These are phyloP conservation scores for Cladorrhinum sp. DNA, from an alignment of 2,329 filamentous ascomycete genomes.

Conservation along the genomic window DNA sequence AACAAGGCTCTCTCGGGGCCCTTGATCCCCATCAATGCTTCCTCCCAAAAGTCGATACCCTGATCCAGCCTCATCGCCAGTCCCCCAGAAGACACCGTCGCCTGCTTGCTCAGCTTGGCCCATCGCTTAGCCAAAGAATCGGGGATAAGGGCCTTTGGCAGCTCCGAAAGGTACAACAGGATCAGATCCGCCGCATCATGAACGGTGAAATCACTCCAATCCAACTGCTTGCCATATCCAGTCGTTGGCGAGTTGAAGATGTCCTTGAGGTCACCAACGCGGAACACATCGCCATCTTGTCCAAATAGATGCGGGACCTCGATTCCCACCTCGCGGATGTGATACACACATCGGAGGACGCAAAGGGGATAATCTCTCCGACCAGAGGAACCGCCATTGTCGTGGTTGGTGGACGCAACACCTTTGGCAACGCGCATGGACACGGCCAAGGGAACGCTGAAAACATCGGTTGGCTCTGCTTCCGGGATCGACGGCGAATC, in stretches of 20 bases:
- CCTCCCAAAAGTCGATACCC: slow-evolving; percentile 47
- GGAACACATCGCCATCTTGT: slow-evolving; percentile 32
- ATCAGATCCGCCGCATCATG: slow-evolving; percentile 43
- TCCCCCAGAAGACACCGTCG: slow-evolving; percentile 34
- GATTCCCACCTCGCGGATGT: slow-evolving; percentile 35
- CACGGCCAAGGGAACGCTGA: slow-evolving; percentile 38
- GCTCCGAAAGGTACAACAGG: slow-evolving; percentile 38
- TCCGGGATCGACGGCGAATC: slow-evolving; percentile 27
- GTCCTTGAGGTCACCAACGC: slow-evolving; percentile 37
- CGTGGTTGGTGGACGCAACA: slow-evolving; percentile 39
- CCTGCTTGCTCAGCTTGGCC: slow-evolving; percentile 41
- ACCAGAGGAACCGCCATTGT: slow-evolving; percentile 34
- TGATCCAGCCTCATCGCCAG: slow-evolving; percentile 37
- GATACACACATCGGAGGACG: slow-evolving; percentile 40
- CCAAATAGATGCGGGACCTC: slow-evolving; percentile 39
- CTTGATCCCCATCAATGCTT: slow-evolving; percentile 40
- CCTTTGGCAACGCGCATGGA: slow-evolving; percentile 41
- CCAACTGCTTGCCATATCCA: slow-evolving; percentile 38
- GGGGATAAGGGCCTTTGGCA: slow-evolving; percentile 39
- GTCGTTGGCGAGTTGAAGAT: slow-evolving; percentile 36
- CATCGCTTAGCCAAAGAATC: slow-evolving; percentile 40
- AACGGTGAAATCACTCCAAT: slow-evolving; percentile 36
- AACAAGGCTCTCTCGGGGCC: slow-evolving; percentile 38
- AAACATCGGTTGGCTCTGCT: slow-evolving; percentile 9
- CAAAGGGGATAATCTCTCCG: slow-evolving; percentile 41